Base-by-base conservation (phyloP, 2,329 filamentous ascomycete genomes). In the Curvularia sp. region DNA sequence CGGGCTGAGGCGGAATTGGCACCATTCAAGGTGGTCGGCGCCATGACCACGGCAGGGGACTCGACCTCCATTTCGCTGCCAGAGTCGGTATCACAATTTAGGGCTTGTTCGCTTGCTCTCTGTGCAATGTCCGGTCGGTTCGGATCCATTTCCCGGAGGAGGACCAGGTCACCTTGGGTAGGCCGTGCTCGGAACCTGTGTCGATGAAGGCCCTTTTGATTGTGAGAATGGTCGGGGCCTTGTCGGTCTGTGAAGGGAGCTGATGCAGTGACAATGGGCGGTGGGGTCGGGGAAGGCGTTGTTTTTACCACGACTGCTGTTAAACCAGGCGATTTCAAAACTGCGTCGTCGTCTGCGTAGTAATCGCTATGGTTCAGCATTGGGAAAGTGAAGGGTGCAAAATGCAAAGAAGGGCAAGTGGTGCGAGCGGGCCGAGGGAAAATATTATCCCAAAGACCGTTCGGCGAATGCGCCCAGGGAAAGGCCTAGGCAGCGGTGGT, bases 91-190 rank as follows among this genome's bases (percentile, higher is more conserved):
- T 72, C 73, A 2, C 76, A 78, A 39, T 76, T 75, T 48, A 90
- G 79, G 22, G 85, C 81, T 63, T 82, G 74, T 61, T 79, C 78
- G 62, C 82, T 84, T 57, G 86, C 89, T 70, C 78, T 73, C 64
- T 78, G 79, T 57, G 88, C 88, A 70, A 92, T 84, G 50, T 92
- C 88, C 50, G 85, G 87, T 65, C 82, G 81, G 70, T 87, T 86
- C 69, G 87, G 86, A 67, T 81, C 85, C 80, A 93, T 83, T 74
- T 83, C 81, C 57, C 80, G 78, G 62, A 94, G 83, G 75, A 94
- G 82, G 63, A 91, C 87, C 66, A 82, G 85, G 83, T 90, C 87
- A 67, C 85, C 86, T 72, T 85, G 85, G 68, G 80, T 86, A 42
- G 84, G 80, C 7, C 43, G 50, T 9, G 51, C 41, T 64, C 77